Base-by-base conservation (phyloP, 106 monocot genomes). In the Ottelia alismoides region DNA sequence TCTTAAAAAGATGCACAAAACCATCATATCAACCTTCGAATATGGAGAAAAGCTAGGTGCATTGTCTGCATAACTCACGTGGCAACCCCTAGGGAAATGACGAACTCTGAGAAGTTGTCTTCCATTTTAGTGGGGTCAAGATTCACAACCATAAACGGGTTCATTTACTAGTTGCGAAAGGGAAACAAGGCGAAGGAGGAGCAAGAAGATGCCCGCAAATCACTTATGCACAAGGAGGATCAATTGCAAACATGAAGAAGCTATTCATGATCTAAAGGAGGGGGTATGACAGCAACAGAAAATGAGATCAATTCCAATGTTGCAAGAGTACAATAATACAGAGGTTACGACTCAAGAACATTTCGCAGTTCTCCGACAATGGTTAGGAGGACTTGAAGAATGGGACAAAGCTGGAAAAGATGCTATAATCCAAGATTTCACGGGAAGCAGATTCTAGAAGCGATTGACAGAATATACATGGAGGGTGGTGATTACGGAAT, bases 21-120 rank as follows among this genome's bases (percentile, higher is more conserved):
- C 94, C n/a, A n/a, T n/a, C 0, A 78, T 96, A 14, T 76, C 94
- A 9, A 96, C 94, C 25, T 76, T 96, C 2, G 94, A 96, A 23
- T 96, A 96, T 52, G 94, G 94, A 7, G 94, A 88, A 96, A 96
- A 57, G 94, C 94, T 16, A 96, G 88, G 50, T 96, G 94, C 70
- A 96, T 96, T 25, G 73, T 88, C 48, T 84, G 94, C 18, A 73
- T 57, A 19, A 76, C 94, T 54, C 78, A 96, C 28, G 68, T 74
- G 55, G 47, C 84, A 2, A 96, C 84, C 1, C 84, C 94, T 0
- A 73, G 65, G 54, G 78, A 78, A 11, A 75, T 60, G 26, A 25
- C 28, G 51, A 49, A 27, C 25, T n/a, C 61, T 14, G 88, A 84
- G 0, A 28, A n/a, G 27, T 60, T 47, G 16, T 78, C 84, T 7